These are phyloP conservation scores for Gossypium rotundifolium DNA, from an alignment of 345 rosid genomes.

Conservation along the genomic window DNA sequence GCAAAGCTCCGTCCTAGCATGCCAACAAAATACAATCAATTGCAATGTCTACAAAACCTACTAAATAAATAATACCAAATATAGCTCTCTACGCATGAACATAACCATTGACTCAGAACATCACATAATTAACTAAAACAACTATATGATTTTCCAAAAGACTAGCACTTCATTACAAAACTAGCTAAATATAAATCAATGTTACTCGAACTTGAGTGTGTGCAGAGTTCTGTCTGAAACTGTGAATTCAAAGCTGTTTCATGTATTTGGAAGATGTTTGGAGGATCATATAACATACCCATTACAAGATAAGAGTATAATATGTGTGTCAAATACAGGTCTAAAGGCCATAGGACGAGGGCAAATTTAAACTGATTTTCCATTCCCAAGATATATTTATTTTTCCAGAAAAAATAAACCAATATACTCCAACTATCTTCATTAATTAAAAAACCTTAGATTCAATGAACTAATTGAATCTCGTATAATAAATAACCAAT, in stretches of 20 bases:
- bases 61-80: not conserved
- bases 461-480: not conserved
- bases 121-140: not conserved
- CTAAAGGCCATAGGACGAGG: no score
- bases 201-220: no score
- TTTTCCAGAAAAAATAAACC: not conserved
- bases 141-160: no score
- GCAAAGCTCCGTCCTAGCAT: slow-evolving; percentile 52
- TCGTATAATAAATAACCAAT: not conserved
- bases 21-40: not conserved
- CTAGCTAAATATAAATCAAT: no score
- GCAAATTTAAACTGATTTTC: not conserved
- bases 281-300: no score
- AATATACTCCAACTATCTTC: not conserved
- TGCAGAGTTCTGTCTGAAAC: no score
- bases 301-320: no score
- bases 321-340: no score
- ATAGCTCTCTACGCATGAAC: not conserved
- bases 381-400: not conserved
- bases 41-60: not conserved
- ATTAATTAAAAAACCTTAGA: not conserved
- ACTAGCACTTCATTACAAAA: no score
- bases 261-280: no score
- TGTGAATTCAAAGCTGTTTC: no score
- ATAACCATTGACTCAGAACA: not conserved